phyloP scores from a whole-genome alignment of 2,329 filamentous ascomycete species.

The Rosellinia necatrix region DNA sequence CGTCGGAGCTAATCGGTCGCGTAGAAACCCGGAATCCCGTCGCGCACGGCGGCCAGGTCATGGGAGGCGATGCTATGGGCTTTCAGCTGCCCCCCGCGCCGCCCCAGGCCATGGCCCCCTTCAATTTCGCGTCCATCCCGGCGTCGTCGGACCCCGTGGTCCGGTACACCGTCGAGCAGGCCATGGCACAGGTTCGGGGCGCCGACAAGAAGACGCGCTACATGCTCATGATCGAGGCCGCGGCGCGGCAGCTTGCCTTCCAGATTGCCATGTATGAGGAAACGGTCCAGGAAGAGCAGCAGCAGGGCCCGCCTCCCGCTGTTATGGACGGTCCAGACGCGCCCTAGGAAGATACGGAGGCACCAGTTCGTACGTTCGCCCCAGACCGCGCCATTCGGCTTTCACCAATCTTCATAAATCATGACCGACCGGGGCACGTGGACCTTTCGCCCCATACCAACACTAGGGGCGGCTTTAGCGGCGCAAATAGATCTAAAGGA shows the following conservation, averaged over 20 bases:
- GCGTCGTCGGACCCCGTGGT: conserved; percentile 46
- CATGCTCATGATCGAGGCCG: conserved; percentile 57
- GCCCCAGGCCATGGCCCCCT: conserved; percentile 38
- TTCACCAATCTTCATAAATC: neutral
- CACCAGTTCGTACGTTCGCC: too few relatives aligned
- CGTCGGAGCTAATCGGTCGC: conserved; percentile 9
- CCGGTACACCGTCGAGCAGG: conserved; percentile 50
- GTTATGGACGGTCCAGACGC: conserved; percentile 37
- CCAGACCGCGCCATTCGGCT: neutral
- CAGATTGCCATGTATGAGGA: conserved; percentile 58
- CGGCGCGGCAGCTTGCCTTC: conserved; percentile 59
- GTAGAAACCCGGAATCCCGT: conserved; percentile 53
- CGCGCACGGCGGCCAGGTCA: conserved; percentile 39
- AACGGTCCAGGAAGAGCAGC: conserved; percentile 37
- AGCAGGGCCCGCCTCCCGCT: conserved; percentile 32
- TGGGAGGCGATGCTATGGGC: conserved; percentile 37
- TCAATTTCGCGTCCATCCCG: conserved; percentile 40
- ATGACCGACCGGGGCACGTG: neutral
- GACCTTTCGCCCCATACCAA: too few relatives aligned
- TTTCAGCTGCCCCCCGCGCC: conserved; percentile 39
- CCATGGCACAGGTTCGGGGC: conserved; percentile 51
- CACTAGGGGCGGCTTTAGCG: neutral
- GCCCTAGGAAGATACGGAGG: conserved; percentile 25
- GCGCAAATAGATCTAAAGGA: neutral
- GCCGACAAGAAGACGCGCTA: conserved; percentile 51